Conservation (phyloP, 805 yeast genomes). For the Wickerhamomyces strasburgensis region DNA sequence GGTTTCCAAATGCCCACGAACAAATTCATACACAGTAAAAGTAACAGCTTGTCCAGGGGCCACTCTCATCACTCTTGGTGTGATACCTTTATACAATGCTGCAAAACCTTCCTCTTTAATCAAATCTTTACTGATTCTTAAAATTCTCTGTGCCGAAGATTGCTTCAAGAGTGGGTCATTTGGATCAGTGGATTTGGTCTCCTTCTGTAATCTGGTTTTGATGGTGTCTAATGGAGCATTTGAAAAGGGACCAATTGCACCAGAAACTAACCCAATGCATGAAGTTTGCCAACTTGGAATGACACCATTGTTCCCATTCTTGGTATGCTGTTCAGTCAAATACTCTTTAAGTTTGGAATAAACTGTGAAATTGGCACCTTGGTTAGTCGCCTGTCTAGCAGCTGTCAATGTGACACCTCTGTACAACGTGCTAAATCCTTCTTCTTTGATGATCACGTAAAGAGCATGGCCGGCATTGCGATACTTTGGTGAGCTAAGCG, state of each 20-base stretch:
- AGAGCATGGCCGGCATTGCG: constrained; percentile 91
- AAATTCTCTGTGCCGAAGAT: constrained; percentile 71
- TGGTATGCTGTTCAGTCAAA: constrained; percentile 56
- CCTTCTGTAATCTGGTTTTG: constrained; percentile 94
- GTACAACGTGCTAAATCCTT: constrained; percentile 83
- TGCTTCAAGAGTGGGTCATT: constrained; percentile 30
- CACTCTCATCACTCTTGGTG: constrained; percentile 98
- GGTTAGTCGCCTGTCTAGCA: constrained; percentile 96
- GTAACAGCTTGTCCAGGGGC: constrained; percentile 99
- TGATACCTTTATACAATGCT: constrained; percentile 93
- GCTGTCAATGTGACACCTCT: constrained; percentile 95
- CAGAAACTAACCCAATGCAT: constrained; percentile 82
- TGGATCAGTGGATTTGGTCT: constrained; percentile 49
- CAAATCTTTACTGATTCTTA: constrained; percentile 74
- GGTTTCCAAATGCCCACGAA: constrained; percentile 58
- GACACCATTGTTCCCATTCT: constrained; percentile 32
- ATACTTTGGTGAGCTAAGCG: constrained; percentile 72
- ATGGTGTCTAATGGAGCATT: constrained; percentile 97
- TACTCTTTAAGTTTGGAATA: constrained; percentile 78
- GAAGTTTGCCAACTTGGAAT: constrained; percentile 96
- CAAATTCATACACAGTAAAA: constrained; percentile 91
- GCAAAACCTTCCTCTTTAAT: constrained; percentile 83
- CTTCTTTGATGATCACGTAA: constrained; percentile 78
- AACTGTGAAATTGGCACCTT: constrained; percentile 96
- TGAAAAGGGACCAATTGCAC: constrained; percentile 96